Conservation (phyloP, 345 rosid species). For the Crucihimalaya himalaica region DNA sequence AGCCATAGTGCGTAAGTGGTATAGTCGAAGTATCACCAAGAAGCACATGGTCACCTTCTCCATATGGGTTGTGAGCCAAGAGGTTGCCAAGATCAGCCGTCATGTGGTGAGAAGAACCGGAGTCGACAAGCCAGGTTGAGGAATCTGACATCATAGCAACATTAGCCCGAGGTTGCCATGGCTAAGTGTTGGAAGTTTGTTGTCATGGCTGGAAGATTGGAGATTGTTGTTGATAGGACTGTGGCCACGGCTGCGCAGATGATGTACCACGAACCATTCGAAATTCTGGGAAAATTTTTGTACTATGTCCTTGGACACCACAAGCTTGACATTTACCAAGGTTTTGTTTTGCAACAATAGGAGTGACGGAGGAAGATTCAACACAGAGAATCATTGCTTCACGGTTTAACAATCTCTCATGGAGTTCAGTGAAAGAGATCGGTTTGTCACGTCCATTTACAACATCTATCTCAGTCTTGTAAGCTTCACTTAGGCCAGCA, state of each 20-base stretch:
- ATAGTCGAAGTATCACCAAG: not conserved
- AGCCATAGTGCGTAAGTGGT: not conserved
- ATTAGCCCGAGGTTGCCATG: not conserved
- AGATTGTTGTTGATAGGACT: too few relatives aligned
- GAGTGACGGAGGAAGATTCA: rapidly evolving
- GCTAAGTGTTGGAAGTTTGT: too few relatives aligned
- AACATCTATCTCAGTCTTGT: not conserved
- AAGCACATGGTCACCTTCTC: not conserved
- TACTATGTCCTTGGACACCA: not conserved
- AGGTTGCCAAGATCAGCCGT: not conserved
- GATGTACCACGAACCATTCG: too few relatives aligned
- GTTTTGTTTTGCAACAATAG: not conserved
- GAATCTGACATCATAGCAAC: not conserved
- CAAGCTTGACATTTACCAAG: not conserved
- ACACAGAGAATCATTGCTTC: not conserved
- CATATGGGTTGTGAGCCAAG: not conserved
- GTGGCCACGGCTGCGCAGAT: too few relatives aligned
- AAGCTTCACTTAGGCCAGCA: not conserved
- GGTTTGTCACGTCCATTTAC: not conserved
- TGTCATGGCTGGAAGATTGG: too few relatives aligned
- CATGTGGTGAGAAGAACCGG: not conserved
- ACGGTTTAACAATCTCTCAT: not conserved
- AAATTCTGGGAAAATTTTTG: not conserved
- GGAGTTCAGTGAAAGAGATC: too few relatives aligned
- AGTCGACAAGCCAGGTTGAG: not conserved